phyloP scores from a whole-genome alignment of 23 red algal genomes.

The Gracilaria caudata region DNA sequence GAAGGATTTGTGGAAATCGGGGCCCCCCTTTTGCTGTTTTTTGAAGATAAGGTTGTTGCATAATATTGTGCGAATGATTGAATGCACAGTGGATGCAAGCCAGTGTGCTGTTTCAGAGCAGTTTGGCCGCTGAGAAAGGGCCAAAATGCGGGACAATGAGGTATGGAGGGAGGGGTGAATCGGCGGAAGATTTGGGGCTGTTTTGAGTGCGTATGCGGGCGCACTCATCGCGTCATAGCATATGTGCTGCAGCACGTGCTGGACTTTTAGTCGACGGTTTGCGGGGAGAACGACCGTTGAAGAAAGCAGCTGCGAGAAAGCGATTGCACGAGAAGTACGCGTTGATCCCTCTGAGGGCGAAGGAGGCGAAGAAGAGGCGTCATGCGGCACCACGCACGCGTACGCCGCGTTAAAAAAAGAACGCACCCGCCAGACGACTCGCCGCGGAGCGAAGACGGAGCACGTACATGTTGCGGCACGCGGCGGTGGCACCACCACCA shows the following conservation, averaged over 20 bases:
- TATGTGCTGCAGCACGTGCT: background rate
- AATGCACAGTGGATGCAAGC: background rate
- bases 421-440: background rate
- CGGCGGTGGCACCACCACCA: background rate
- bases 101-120: conserved; percentile 7
- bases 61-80: background rate
- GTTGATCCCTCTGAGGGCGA: too few relatives aligned
- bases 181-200: background rate
- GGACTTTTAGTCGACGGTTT: background rate
- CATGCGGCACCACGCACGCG: too few relatives aligned
- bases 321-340: background rate
- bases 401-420: background rate
- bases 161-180: background rate
- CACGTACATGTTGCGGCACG: background rate
- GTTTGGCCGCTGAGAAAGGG: background rate
- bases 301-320: background rate
- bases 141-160: background rate
- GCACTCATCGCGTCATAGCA: background rate
- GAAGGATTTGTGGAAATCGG: too few relatives aligned
- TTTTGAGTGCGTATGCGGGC: too few relatives aligned
- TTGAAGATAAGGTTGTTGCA: too few relatives aligned
- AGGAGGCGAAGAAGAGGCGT: too few relatives aligned
- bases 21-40: background rate
- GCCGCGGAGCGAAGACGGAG: too few relatives aligned
- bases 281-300: background rate